Conservation (phyloP, 495 filamentous ascomycete species). For the Xylaria palmicola region DNA sequence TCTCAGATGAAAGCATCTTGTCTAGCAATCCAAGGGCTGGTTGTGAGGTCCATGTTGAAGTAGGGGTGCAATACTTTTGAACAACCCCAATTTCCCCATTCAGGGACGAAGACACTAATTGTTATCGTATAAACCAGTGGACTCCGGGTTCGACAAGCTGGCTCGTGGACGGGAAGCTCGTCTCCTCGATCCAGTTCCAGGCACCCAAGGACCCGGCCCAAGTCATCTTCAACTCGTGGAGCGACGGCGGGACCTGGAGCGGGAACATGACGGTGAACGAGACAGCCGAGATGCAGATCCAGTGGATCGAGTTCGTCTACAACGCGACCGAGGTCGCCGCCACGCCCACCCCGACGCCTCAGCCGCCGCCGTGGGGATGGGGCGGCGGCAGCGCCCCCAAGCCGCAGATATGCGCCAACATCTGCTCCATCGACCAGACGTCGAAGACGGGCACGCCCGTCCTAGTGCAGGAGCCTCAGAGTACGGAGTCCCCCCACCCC, state of each 20-base stretch:
- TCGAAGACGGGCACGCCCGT: conserved; percentile 43
- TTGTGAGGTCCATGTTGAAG: neutral
- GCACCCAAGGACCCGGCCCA: conserved; percentile 58
- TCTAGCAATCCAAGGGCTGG: neutral
- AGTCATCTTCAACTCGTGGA: conserved; percentile 72
- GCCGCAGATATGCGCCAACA: conserved; percentile 33
- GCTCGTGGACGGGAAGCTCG: conserved; percentile 60
- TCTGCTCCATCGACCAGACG: conserved; percentile 52
- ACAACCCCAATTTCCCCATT: neutral
- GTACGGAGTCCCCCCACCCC: conserved; percentile 8
- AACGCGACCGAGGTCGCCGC: conserved; percentile 46
- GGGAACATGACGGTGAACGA: conserved; percentile 63
- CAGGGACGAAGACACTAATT: neutral
- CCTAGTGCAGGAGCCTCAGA: conserved; percentile 37
- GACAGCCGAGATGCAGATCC: conserved; percentile 64
- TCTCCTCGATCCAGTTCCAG: conserved; percentile 59
- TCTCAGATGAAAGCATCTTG: neutral
- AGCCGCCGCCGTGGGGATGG: neutral
- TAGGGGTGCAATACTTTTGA: neutral
- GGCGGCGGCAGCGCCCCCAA: conserved; percentile 19
- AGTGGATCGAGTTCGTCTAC: conserved; percentile 72
- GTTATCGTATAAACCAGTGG: conserved; percentile 48
- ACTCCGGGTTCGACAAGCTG: conserved; percentile 49
- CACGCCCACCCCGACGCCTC: neutral
- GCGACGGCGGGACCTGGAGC: conserved; percentile 69